These are phyloP conservation scores for Blastomyces silverae DNA, from an alignment of 2,329 filamentous ascomycete species.

Conservation along the genomic window DNA sequence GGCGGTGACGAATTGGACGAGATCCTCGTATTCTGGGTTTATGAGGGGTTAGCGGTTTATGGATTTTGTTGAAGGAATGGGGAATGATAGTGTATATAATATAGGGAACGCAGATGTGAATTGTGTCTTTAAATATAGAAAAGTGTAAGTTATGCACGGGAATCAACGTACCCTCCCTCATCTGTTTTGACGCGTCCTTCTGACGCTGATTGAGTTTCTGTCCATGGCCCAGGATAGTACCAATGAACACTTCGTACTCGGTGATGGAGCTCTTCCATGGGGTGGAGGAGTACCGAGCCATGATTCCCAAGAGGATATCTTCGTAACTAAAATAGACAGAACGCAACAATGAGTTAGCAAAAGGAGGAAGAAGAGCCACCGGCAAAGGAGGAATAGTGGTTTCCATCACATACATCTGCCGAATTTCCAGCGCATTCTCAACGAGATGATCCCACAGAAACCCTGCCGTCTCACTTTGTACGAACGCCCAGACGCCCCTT, in stretches of 20 bases:
- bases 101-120: background rate
- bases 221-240: conserved; percentile 23
- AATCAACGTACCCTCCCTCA: conserved; percentile 22
- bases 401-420: conserved; percentile 24
- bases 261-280: conserved; percentile 23
- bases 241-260: conserved; percentile 22
- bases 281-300: conserved; percentile 23
- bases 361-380: background rate
- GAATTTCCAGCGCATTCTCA: conserved; percentile 18
- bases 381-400: background rate
- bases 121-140: background rate
- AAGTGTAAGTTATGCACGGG: background rate
- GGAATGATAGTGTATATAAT: background rate
- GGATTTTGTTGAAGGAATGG: background rate
- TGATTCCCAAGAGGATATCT: conserved; percentile 22
- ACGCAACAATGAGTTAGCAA: background rate
- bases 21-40: conserved; percentile 23
- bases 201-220: conserved; percentile 24
- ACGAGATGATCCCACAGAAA: conserved; percentile 26
- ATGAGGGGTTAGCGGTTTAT: background rate
- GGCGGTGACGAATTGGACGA: conserved; percentile 23
- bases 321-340: conserved; percentile 17
- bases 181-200: conserved; percentile 24
- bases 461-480: conserved; percentile 22
- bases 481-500: conserved; percentile 24